Evolutionary conservation across 2,329 filamentous ascomycete species (phyloP).

Genomic region (Sporothrix phasma): DNA sequence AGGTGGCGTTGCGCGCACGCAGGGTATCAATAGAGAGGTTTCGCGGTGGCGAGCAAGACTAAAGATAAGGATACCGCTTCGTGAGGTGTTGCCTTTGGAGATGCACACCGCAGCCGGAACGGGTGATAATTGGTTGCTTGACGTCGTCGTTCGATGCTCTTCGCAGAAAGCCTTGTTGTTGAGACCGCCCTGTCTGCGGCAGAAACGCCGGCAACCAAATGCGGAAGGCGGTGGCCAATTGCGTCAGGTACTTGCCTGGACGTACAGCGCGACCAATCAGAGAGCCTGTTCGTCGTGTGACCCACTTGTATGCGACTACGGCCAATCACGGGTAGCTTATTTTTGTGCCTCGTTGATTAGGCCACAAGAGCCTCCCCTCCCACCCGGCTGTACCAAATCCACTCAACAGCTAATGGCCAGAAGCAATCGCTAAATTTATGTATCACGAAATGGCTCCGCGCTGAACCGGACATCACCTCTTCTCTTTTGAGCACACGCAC

Average conservation of each 20-base stretch:
- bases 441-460: not conserved
- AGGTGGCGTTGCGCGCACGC: not conserved
- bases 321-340: conserved; percentile 17
- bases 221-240: conserved; percentile 8
- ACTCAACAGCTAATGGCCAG: not conserved
- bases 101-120: not conserved
- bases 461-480: not conserved
- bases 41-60: not conserved
- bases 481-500: not conserved
- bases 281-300: not conserved
- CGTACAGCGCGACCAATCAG: not conserved
- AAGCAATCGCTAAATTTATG: conserved; percentile 10
- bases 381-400: not conserved
- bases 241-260: not conserved
- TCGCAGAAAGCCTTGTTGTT: not conserved
- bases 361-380: not conserved
- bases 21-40: not conserved
- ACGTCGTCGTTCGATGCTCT: not conserved
- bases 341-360: conserved; percentile 15
- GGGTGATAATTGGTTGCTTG: not conserved
- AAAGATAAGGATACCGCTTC: not conserved
- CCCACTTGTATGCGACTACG: not conserved
- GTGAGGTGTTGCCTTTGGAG: not conserved
- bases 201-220: not conserved
- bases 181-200: conserved; percentile 1